phyloP scores from a whole-genome alignment of 2,329 filamentous ascomycete genomes.

The Botryotinia globosa region DNA sequence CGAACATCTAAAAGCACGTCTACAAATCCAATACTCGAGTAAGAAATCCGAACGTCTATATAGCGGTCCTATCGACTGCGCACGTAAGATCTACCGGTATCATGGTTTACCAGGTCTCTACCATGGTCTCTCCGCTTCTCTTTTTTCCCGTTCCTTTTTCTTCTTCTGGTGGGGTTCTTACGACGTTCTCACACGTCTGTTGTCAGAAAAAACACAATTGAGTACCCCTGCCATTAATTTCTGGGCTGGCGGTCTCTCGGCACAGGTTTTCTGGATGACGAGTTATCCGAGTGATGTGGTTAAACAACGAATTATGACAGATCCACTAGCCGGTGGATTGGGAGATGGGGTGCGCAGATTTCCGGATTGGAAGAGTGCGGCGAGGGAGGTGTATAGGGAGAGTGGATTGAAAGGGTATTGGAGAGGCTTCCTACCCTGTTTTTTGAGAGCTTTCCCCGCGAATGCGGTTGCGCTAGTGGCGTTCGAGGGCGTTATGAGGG shows the following conservation, averaged over 20 bases:
- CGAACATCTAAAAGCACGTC: constrained; percentile 89
- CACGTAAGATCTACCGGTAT: constrained; percentile 62
- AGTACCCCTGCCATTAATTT: constrained; percentile 86
- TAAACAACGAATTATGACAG: constrained; percentile 97
- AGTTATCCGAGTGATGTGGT: constrained; percentile 91
- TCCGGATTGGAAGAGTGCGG: constrained; percentile 75
- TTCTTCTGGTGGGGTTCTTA: constrained; percentile 99
- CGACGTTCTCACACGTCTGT: constrained; percentile 70
- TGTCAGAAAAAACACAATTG: constrained; percentile 65
- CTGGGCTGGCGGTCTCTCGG: constrained; percentile 91
- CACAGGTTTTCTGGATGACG: constrained; percentile 92
- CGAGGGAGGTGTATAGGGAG: constrained; percentile 71
- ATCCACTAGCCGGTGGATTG: constrained; percentile 71
- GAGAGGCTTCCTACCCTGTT: constrained; percentile 91
- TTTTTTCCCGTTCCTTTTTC: constrained; percentile 90
- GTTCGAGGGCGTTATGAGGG: constrained; percentile 88
- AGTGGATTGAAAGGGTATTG: constrained; percentile 79
- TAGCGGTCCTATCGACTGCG: constrained; percentile 81
- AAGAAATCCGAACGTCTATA: constrained; percentile 76
- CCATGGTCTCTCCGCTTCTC: constrained; percentile 78
- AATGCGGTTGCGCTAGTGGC: constrained; percentile 92
- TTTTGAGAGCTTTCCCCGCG: constrained; percentile 88
- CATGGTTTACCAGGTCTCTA: constrained; percentile 82
- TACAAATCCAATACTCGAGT: constrained; percentile 91
- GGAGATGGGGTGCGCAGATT: constrained; percentile 68